phyloP scores from a whole-genome alignment of 352 stramenopile species.

The Discostella stelligera region DNA sequence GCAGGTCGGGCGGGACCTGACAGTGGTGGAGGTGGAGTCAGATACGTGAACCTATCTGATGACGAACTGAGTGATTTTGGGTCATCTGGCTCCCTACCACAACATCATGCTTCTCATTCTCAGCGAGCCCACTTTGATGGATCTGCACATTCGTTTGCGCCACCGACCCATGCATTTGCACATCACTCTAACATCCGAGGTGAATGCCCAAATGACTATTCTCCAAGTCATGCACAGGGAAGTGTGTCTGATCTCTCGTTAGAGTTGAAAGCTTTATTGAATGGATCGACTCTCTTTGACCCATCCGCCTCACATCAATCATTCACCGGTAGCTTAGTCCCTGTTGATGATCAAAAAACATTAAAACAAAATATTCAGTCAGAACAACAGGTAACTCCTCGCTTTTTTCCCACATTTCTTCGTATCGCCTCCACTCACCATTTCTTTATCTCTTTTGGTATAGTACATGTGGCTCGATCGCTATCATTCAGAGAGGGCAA shows the following conservation, averaged over 20 bases:
- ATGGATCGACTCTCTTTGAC: constrained; percentile 46
- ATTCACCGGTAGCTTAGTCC: constrained; percentile 48
- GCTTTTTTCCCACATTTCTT: background rate
- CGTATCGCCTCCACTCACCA: background rate
- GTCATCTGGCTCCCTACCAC: constrained; percentile 28
- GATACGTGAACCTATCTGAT: constrained; percentile 11
- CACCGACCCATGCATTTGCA: constrained; percentile 33
- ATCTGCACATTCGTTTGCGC: constrained; percentile 36
- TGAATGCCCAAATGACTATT: constrained; percentile 4
- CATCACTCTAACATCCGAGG: constrained; percentile 29
- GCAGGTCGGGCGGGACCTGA: constrained; percentile 34
- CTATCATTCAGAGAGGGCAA: constrained; percentile 31
- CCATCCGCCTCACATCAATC: constrained; percentile 46
- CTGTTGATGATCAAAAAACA: constrained; percentile 34
- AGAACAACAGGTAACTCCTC: constrained; percentile 36
- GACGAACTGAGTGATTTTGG: constrained; percentile 22
- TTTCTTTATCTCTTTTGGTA: background rate
- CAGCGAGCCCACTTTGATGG: constrained; percentile 41
- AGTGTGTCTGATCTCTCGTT: constrained; percentile 48
- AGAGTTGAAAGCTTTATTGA: constrained; percentile 45
- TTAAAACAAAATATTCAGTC: constrained; percentile 38
- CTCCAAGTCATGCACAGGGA: constrained; percentile 8
- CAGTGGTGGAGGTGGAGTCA: constrained; percentile 33
- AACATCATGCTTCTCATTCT: constrained; percentile 27
- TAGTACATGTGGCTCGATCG: constrained; percentile 43